Evolutionary conservation across 2,329 filamentous ascomycete species (phyloP).

Genomic region (Colletotrichum musicola): DNA sequence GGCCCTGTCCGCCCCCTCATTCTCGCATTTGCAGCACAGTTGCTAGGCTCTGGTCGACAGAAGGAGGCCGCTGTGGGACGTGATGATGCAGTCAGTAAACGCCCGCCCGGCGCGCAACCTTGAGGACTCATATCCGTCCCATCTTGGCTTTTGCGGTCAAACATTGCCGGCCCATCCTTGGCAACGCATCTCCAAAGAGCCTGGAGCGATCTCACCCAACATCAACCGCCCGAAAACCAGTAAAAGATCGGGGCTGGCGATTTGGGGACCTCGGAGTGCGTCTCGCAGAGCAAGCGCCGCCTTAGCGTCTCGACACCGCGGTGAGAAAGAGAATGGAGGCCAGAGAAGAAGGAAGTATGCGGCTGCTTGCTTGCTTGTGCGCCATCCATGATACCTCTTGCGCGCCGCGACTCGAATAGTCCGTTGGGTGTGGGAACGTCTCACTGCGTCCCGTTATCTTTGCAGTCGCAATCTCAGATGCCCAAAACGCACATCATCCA

Average conservation of each 20-base stretch:
- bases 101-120: background rate
- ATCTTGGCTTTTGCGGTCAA: slow-evolving; percentile 15
- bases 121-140: background rate
- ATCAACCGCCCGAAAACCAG: background rate
- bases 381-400: slow-evolving; percentile 4
- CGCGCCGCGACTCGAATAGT: background rate
- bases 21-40: background rate
- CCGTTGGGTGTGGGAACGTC: slow-evolving; percentile 9
- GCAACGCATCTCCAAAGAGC: slow-evolving; percentile 8
- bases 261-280: slow-evolving; percentile 1
- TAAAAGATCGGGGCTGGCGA: slow-evolving; percentile 2
- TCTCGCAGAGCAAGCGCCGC: slow-evolving; percentile 16
- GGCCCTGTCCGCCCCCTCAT: background rate
- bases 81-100: slow-evolving; percentile 1
- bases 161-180: slow-evolving; percentile 23
- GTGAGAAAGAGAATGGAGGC: background rate
- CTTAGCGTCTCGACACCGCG: slow-evolving; percentile 9
- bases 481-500: slow-evolving; percentile 8
- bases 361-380: slow-evolving; percentile 6
- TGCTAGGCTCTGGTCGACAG: too few relatives aligned
- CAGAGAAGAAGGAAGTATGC: too few relatives aligned
- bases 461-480: slow-evolving; percentile 27
- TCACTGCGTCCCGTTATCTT: slow-evolving; percentile 31
- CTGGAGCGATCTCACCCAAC: slow-evolving; percentile 13
- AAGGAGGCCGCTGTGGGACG: slow-evolving; percentile 6